Percentiles rank a stretch among this genome's conserved stretches.
Conservation (phyloP, 1,139 yeast species). For the Yamadazyma trypodendri region DNA sequence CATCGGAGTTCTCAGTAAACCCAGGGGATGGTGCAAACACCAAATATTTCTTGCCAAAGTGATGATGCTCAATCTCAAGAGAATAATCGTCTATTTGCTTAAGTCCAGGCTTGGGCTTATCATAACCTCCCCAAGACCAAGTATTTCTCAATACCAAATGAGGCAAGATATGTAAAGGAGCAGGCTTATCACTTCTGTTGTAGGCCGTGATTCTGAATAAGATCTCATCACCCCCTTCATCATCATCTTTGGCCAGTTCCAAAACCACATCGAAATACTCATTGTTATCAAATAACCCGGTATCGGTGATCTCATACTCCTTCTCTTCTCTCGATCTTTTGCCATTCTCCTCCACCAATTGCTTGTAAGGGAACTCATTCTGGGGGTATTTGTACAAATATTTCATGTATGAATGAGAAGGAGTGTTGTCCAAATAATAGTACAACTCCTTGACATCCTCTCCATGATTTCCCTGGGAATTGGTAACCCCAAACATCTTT, state of each 20-base stretch:
- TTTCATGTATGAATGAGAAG: conserved; percentile 92
- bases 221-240: conserved; percentile 85
- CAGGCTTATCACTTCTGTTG: conserved; percentile 79
- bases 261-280: conserved; percentile 88
- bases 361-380: conserved; percentile 75
- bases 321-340: conserved; percentile 60
- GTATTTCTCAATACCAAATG: conserved; percentile 87
- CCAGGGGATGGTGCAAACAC: conserved; percentile 93
- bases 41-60: conserved; percentile 69
- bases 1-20: conserved; percentile 52
- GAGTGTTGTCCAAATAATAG: conserved; percentile 88
- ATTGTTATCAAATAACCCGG: conserved; percentile 74
- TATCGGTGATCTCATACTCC: conserved; percentile 75
- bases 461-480: conserved; percentile 94
- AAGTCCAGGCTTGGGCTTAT: conserved; percentile 55
- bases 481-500: conserved; percentile 84
- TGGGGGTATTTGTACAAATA: conserved; percentile 92
- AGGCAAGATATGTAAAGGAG: conserved; percentile 85
- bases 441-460: conserved; percentile 88
- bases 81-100: conserved; percentile 43
- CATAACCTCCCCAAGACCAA: conserved; percentile 84
- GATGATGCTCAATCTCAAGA: conserved; percentile 64
- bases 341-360: conserved; percentile 69
- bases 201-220: conserved; percentile 87
- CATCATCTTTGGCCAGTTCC: conserved; percentile 88